Base-by-base conservation (phyloP, 805 yeast genomes). In the Candida germanica region DNA sequence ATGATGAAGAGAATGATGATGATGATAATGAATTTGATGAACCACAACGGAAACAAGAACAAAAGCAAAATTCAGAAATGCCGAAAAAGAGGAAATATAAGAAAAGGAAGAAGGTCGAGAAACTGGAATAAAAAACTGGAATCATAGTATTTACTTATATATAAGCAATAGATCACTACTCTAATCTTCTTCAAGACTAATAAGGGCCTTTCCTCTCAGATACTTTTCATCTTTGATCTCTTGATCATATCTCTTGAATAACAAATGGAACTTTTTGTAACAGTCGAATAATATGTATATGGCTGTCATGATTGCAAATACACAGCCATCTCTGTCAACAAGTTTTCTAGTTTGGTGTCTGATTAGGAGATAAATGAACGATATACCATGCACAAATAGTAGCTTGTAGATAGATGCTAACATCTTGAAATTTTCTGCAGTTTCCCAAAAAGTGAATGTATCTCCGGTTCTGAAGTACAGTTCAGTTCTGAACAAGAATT, bases 201-300 rank as follows among this genome's bases (percentile, higher is more conserved):
- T 76, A 36, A 77, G 61, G 3, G 79, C 72, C 47, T 77, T 70
- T 1, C 83, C 83, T 34, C 67, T 66, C 9, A 77, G 77, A 41
- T 77, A 79, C 40, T 68, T 66, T 45, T 77, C 80, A 39, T 75
- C 75, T 49, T 73, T 76, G n/a, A 79, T 78, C 44, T 67, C 66
- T 31, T 69, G 68, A 32, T 64, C 59, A 27, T 71, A 49, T 15
- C 38, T 38, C 2, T 35, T 35, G 35, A 40, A 51, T 14, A 53
- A 35, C 2, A 19, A 13, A n/a, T 16, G 18, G 3, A 44, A 31
- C 11, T 44, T 43, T 9, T 39, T 15, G 8, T 35, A 21, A 18
- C 46, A 31, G 27, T 49, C 51, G 6, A 38, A 26, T 4, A 42
- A 20, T 5, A 49, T 32, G 26, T 43, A 46, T 3, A 39, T 11